Evolutionary conservation across 2,329 filamentous ascomycete species (phyloP), one percentile per base, ranked within the genome.

Genomic region (Exophiala calicioides): DNA sequence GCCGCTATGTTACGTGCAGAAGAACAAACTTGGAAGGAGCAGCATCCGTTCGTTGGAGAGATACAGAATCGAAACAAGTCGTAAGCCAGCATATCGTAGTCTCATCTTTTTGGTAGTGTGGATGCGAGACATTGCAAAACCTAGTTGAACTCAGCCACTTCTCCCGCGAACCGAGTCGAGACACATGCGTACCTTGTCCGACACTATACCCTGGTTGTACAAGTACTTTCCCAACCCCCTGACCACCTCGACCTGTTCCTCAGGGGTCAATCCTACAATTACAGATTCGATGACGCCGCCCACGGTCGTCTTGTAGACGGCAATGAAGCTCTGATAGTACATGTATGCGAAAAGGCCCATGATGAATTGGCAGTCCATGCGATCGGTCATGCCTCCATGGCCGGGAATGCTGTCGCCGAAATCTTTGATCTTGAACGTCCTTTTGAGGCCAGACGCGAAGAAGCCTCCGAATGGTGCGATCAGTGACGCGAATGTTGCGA

Each of bases 351-450:
- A 97, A 70, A 95, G 93, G 6, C 93, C 93, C 93, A 98, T 98
- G 74, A 97, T 97, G 73, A 98, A 98, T 66, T 98, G 93, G 68
- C 93, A 98, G 66, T 98, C 93, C 91, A 98, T 97, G 53, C 93
- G 87, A 66, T 98, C 93, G 12, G 93, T 98, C 73, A 98, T 97
- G 59, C 93, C 93, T 52, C 93, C 93, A 62, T 98, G 93, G 16
- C 93, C 93, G 1, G 93, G 93, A 59, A 98, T 98, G 1, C 90
- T 95, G 69, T 98, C 88, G 58, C 93, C 93, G 72, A 98, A 98
- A 73, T 98, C 93, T 78, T 98, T 98, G 78, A 98, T 94, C 75
- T 98, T 97, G 76, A 98, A 98, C 3, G 91, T 96, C 21, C 93
- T 88, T 80, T 98, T 98, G 47, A 98, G 79, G 1, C 93, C 93